Percentiles rank a stretch among this genome's conserved stretches.
Conservation (phyloP, 176 grass and related monocot genomes). For the Phoenix roebelenii region DNA sequence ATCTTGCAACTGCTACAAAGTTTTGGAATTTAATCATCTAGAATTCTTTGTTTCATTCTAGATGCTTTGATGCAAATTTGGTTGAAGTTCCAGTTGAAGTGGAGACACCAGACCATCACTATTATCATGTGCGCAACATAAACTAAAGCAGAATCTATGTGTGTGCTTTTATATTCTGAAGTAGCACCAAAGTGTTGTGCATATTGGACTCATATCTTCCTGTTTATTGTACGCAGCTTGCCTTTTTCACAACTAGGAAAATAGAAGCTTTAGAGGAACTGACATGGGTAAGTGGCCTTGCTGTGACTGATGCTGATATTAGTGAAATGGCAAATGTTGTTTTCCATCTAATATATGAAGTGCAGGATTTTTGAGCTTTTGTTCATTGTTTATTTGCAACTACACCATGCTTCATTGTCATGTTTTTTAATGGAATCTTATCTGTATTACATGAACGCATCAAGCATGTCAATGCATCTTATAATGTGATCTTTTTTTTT, state of each 20-base stretch:
- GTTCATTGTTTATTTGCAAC: neutral
- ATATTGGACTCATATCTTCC: conserved; percentile 15
- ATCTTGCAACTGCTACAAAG: too few species aligned
- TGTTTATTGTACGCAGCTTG: conserved; percentile 42
- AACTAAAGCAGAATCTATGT: neutral
- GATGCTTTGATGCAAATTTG: conserved; percentile 68
- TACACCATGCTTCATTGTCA: too few species aligned
- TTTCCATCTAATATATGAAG: conserved; percentile 2
- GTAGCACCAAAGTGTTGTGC: neutral
- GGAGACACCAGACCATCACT: conserved; percentile 61
- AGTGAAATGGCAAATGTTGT: neutral
- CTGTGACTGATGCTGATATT: conserved; percentile 3
- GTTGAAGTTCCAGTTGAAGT: conserved; percentile 67
- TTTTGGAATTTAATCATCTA: too few species aligned
- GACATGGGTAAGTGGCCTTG: conserved; percentile 51
- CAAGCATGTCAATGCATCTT: too few species aligned
- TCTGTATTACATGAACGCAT: too few species aligned
- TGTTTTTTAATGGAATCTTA: too few species aligned
- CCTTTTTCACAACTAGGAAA: conserved; percentile 66
- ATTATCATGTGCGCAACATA: conserved; percentile 54
- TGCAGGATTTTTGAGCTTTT: neutral
- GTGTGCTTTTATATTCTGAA: conserved; percentile 3
- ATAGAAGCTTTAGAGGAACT: conserved; percentile 76
- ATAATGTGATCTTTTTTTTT: too few species aligned
- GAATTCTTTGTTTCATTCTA: conserved; percentile 13